These are phyloP conservation scores for Helichrysum umbraculigerum DNA, from an alignment of 129 eudicot species.

Conservation along the genomic window DNA sequence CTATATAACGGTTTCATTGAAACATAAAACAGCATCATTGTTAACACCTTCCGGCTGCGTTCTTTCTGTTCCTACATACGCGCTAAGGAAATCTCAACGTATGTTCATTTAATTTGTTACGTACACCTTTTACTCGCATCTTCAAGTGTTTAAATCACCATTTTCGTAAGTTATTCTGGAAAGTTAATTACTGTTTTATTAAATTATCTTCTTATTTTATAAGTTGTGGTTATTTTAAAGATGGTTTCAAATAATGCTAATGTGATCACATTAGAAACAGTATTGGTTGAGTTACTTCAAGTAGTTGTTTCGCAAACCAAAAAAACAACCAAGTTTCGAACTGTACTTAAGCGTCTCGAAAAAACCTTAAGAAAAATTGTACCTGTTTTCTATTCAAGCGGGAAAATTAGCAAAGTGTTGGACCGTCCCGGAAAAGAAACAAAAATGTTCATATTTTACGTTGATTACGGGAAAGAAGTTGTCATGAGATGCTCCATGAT, in stretches of 20 bases:
- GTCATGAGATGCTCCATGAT: constrained; percentile 25
- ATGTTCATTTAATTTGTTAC: no score
- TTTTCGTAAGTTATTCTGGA: neutral
- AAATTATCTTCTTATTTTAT: neutral
- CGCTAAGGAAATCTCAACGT: no score
- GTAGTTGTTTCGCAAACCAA: constrained; percentile 5
- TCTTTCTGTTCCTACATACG: no score
- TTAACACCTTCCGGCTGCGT: no score
- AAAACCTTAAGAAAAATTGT: constrained; percentile 13
- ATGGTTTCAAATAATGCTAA: constrained; percentile 11
- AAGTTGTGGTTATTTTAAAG: constrained; percentile 1
- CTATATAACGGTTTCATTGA: no score
- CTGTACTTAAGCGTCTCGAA: constrained; percentile 27
- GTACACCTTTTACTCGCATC: no score
- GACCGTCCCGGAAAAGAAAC: constrained; percentile 29
- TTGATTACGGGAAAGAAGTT: constrained; percentile 16
- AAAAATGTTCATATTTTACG: neutral
- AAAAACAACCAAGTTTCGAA: constrained; percentile 24
- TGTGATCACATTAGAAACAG: constrained; percentile 13
- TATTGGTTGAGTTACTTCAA: constrained; percentile 19
- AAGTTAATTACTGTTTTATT: neutral
- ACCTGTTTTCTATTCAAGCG: constrained; percentile 13
- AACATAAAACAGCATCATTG: no score
- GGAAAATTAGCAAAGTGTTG: constrained; percentile 18
- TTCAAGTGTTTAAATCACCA: neutral